Evolutionary conservation across 495 filamentous ascomycete species (phyloP).

Genomic region (Amphirosellinia nigrospora): DNA sequence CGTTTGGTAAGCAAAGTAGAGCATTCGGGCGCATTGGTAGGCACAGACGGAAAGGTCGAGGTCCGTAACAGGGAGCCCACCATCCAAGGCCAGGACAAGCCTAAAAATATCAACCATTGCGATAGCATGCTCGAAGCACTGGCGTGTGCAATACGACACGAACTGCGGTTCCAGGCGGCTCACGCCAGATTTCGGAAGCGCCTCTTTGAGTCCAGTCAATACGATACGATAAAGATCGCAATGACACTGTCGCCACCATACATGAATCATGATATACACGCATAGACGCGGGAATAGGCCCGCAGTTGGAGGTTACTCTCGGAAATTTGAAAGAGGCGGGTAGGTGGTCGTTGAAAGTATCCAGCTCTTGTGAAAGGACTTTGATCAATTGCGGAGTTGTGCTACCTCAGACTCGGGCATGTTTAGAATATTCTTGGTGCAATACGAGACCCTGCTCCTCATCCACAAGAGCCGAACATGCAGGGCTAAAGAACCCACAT

Average conservation of each 20-base stretch:
- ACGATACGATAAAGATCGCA: slow-evolving; percentile 57
- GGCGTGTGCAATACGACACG: slow-evolving; percentile 44
- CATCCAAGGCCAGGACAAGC: slow-evolving; percentile 46
- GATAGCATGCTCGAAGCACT: slow-evolving; percentile 54
- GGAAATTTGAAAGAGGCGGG: slow-evolving; percentile 54
- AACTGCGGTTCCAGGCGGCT: slow-evolving; percentile 48
- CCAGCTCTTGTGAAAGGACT: slow-evolving; percentile 49
- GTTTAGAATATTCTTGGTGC: slow-evolving; percentile 42
- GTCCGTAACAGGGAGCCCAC: slow-evolving; percentile 50
- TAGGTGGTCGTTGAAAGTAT: slow-evolving; percentile 51
- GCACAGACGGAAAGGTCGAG: slow-evolving; percentile 55
- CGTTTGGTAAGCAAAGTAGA: slow-evolving; percentile 40
- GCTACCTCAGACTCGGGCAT: slow-evolving; percentile 45
- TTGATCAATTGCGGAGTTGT: slow-evolving; percentile 48
- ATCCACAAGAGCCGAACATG: slow-evolving; percentile 56
- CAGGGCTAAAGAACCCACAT: slow-evolving; percentile 55
- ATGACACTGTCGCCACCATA: slow-evolving; percentile 58
- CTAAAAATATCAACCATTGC: slow-evolving; percentile 57
- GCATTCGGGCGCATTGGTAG: slow-evolving; percentile 53
- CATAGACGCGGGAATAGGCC: slow-evolving; percentile 55
- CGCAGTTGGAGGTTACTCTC: slow-evolving; percentile 56
- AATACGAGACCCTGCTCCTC: slow-evolving; percentile 51
- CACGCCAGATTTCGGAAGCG: slow-evolving; percentile 44
- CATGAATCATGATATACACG: slow-evolving; percentile 58
- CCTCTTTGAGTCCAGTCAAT: slow-evolving; percentile 50